Evolutionary conservation across 2,329 filamentous ascomycete species (phyloP), one percentile per base, ranked within the genome.

Genomic region (Chaetomiaceae sp.): DNA sequence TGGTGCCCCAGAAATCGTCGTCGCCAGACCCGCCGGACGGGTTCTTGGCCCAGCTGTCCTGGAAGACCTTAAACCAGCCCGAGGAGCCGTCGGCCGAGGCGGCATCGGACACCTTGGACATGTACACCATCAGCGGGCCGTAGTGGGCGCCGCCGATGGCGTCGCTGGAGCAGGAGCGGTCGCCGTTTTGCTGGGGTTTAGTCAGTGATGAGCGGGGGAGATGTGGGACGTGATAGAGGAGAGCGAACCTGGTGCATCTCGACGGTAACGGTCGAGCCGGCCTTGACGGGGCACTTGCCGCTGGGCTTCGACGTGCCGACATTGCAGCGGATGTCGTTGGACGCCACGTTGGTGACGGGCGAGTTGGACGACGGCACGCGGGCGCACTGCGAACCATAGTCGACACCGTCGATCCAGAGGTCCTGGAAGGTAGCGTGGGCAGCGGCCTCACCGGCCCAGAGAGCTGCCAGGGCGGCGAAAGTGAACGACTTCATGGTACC

Each of bases 381-480:
- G 29, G 70, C 73, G 53, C 75, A 79, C 48, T 65, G 62, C 5
- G 60, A 54, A 19, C 64, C 67, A 62, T 68, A 58, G 51, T 67
- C 72, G 12, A 65, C 60, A 15, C 66, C 70, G 42, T 68, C 64
- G 27, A 74, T 67, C 70, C 71, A 75, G 38, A 75, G 62, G 4
- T 73, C 59, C 53, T 78, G 74, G 62, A 75, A 77, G 36, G 67
- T 76, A 24, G 75, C 72, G 56, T 78, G 75, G 45, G 65, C 68
- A 29, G 66, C 59, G 15, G 62, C 69, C 10, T 66, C 57, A 34
- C 62, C 58, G 12, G 63, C 65, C 42, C 62, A 60, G n/a, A 69
- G 48, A 35, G 62, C 64, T 19, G 61, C 58, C 36, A 57, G 44
- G 36, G 58, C 57, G 29, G 62, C 55, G 26, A 63, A 39, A 20